Conservation (phyloP, 2,329 filamentous ascomycete species). For the Verticillium dahliae region DNA sequence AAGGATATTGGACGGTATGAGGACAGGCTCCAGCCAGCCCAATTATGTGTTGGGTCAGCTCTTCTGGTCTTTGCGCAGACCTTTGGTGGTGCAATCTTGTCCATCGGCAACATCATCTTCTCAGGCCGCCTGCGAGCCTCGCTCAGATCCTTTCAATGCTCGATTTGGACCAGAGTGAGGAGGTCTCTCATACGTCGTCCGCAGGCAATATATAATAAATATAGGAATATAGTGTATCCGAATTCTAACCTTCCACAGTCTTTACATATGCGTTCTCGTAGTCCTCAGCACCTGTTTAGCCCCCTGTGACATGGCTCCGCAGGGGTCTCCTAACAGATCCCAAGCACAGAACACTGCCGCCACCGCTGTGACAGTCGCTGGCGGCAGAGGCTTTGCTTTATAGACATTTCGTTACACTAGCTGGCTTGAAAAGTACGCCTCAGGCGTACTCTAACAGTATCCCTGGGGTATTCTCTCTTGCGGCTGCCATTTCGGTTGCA, state of each 20-base stretch:
- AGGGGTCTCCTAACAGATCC: neutral
- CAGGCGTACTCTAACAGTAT: conserved; percentile 31
- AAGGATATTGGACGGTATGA: conserved; percentile 1
- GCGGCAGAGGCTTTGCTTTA: conserved; percentile 28
- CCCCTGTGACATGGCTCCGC: no score
- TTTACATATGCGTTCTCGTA: no score
- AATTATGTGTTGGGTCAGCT: conserved; percentile 19
- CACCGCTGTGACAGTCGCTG: conserved; percentile 29
- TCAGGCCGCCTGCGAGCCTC: conserved; percentile 1
- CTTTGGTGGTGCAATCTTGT: conserved; percentile 39
- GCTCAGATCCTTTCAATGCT: neutral
- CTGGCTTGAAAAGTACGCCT: conserved; percentile 27
- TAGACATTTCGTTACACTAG: conserved; percentile 19
- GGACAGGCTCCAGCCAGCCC: conserved; percentile 15
- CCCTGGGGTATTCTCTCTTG: conserved; percentile 19
- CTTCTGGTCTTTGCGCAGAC: conserved; percentile 30
- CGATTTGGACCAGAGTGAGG: no score
- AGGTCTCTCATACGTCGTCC: no score
- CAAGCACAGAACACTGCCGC: conserved; percentile 23
- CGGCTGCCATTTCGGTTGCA: conserved; percentile 20
- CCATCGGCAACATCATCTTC: conserved; percentile 22
- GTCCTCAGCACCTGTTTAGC: no score
- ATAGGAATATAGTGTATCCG: no score
- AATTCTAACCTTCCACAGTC: no score
- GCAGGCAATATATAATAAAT: no score